phyloP scores from a whole-genome alignment of 352 stramenopile genomes.

The Phytophthora kernoviae region DNA sequence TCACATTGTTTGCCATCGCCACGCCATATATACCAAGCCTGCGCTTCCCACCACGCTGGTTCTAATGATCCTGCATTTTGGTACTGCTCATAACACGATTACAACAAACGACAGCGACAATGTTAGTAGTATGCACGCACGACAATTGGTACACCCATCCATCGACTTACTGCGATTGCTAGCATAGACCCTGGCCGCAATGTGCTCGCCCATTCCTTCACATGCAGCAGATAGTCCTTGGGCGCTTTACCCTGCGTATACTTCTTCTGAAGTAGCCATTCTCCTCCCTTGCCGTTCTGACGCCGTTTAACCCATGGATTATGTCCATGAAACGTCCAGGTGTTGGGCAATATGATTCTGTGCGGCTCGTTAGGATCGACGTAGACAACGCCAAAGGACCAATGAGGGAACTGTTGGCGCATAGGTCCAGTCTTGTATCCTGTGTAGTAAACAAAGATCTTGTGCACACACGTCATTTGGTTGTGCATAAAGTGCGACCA shows the following conservation, averaged over 20 bases:
- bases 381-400: slow-evolving; percentile 71
- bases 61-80: slow-evolving; percentile 68
- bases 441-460: slow-evolving; percentile 85
- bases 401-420: slow-evolving; percentile 62
- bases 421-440: slow-evolving; percentile 80
- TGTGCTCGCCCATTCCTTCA: slow-evolving; percentile 62
- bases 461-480: slow-evolving; percentile 78
- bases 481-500: slow-evolving; percentile 76
- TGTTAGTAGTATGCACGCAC: slow-evolving; percentile 19
- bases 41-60: slow-evolving; percentile 79
- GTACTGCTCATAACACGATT: slow-evolving; percentile 48
- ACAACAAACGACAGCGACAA: neutral
- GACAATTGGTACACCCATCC: slow-evolving; percentile 1
- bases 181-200: slow-evolving; percentile 64
- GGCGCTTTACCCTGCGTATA: slow-evolving; percentile 57
- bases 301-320: slow-evolving; percentile 59
- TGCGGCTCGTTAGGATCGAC: slow-evolving; percentile 82
- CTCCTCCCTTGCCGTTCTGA: slow-evolving; percentile 76
- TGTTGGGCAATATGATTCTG: slow-evolving; percentile 66
- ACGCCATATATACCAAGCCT: slow-evolving; percentile 86
- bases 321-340: slow-evolving; percentile 75
- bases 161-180: slow-evolving; percentile 58
- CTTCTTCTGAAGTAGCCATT: slow-evolving; percentile 65
- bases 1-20: slow-evolving; percentile 64
- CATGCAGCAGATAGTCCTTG: slow-evolving; percentile 49